Conservation (phyloP, 495 filamentous ascomycete species). For the Paragyromitra xinjiangensis region DNA sequence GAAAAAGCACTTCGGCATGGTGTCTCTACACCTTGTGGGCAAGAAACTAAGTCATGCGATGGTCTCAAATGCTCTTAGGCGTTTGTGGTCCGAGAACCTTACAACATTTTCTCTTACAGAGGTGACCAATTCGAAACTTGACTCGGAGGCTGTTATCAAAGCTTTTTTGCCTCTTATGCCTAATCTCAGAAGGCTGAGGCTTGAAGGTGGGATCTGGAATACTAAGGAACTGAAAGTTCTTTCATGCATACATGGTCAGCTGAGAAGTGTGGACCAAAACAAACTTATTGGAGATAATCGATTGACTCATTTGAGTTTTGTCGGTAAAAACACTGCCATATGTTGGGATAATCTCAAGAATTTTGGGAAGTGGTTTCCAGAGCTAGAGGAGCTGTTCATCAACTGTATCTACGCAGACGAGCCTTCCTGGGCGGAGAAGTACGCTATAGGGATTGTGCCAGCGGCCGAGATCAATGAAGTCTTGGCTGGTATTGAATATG, state of each 20-base stretch:
- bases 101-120: slow-evolving; percentile 48
- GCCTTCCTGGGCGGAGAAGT: slow-evolving; percentile 35
- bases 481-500: slow-evolving; percentile 29
- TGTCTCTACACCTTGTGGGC: slow-evolving; percentile 46
- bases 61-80: slow-evolving; percentile 39
- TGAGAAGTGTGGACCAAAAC: slow-evolving; percentile 31
- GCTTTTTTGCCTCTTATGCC: slow-evolving; percentile 38
- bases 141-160: slow-evolving; percentile 34
- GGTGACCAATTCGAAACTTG: slow-evolving; percentile 35
- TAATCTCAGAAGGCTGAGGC: slow-evolving; percentile 46
- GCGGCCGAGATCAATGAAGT: slow-evolving; percentile 13
- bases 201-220: slow-evolving; percentile 44
- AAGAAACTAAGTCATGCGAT: slow-evolving; percentile 39
- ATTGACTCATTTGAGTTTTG: slow-evolving; percentile 49
- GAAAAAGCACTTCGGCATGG: slow-evolving; percentile 45
- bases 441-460: slow-evolving; percentile 29
- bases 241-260: slow-evolving; percentile 43
- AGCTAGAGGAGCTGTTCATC: slow-evolving; percentile 47
- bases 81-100: slow-evolving; percentile 48
- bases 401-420: slow-evolving; percentile 43
- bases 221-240: slow-evolving; percentile 28
- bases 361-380: slow-evolving; percentile 53
- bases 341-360: slow-evolving; percentile 44
- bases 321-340: slow-evolving; percentile 39
- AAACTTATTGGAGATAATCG: slow-evolving; percentile 48